Evolutionary conservation across 768 basidiomycete genomes (phyloP), one percentile per base, ranked within the genome.

Genomic region (Leccinum pellstonianum): DNA sequence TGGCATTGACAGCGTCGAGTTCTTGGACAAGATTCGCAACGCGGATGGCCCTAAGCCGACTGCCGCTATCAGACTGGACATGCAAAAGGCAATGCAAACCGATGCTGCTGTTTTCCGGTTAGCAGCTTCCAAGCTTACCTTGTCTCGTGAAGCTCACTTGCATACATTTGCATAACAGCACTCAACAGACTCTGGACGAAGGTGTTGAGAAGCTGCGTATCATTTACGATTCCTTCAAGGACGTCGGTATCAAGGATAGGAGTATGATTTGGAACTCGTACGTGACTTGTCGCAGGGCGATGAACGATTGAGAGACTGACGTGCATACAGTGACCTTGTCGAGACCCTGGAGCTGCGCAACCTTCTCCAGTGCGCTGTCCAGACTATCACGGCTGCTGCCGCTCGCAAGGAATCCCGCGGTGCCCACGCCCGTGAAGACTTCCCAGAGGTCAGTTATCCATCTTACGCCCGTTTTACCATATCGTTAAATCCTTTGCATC

Each of bases 181-280:
- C 93, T 29, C 95, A 97, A 72, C 75, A 85, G 64, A 86, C 87
- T 55, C 80, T 99, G 61, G 96, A 98, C 67, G 88, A 96, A 66
- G 97, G 97, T 77, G 95, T 98, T 27, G 68, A 83, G 76, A 95
- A 93, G 79, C 80, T 99, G 68, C 82, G 81, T 58, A 79, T 81
- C 46, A 93, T 98, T 66, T 95, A 95, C 82, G 86, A 89, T 71
- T 92, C 84, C 70, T 98, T 87, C 76, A 82, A 89, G 66, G 83
- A 96, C 48, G 91, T 99, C 64, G 92, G 95, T 56, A 92, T 97
- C 81, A 95, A 97, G 80, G 97, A 98, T 76, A 84, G 97, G 71
- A 93, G 92, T 77, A 92, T 98, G 95, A 97, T 98, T 76, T 99
- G 96, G 97, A 98, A 98, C 80, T 93, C 93, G 95, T 96, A 69